These are phyloP conservation scores for Aspergillus persii DNA, from an alignment of 2,329 filamentous ascomycete species.

Conservation along the genomic window DNA sequence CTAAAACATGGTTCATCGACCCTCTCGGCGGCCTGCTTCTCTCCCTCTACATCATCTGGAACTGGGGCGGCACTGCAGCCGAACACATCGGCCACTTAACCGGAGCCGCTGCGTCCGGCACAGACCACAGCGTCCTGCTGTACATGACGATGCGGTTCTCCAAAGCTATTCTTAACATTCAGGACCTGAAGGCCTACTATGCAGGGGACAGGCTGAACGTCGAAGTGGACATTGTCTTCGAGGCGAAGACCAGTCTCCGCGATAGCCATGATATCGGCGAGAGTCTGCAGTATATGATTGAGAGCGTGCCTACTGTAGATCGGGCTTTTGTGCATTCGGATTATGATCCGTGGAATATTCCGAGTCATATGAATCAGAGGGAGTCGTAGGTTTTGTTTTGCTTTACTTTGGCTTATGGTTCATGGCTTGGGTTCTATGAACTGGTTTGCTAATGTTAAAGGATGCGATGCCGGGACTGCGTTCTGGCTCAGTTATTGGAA, in stretches of 20 bases:
- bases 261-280: constrained; percentile 62
- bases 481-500: no score
- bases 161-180: constrained; percentile 70
- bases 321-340: constrained; percentile 52
- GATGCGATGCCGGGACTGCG: no score
- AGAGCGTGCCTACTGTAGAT: constrained; percentile 48
- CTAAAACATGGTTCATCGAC: constrained; percentile 58
- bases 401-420: no score
- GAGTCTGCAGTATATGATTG: constrained; percentile 59
- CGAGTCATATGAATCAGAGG: constrained; percentile 40
- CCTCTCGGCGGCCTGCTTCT: constrained; percentile 61
- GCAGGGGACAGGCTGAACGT: constrained; percentile 62
- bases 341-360: constrained; percentile 46
- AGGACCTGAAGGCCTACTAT: constrained; percentile 62
- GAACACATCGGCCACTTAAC: constrained; percentile 63
- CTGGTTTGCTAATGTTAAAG: no score
- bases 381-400: constrained; percentile 6
- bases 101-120: constrained; percentile 59
- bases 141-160: constrained; percentile 95
- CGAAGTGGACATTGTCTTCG: constrained; percentile 62
- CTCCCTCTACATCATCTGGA: constrained; percentile 60
- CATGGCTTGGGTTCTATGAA: no score
- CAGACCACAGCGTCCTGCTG: constrained; percentile 72
- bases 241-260: constrained; percentile 53
- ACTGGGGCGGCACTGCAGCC: constrained; percentile 60